Base-by-base conservation (phyloP, 192 early-diverging fungal species). In the Borealophlyctis nickersoniae region DNA sequence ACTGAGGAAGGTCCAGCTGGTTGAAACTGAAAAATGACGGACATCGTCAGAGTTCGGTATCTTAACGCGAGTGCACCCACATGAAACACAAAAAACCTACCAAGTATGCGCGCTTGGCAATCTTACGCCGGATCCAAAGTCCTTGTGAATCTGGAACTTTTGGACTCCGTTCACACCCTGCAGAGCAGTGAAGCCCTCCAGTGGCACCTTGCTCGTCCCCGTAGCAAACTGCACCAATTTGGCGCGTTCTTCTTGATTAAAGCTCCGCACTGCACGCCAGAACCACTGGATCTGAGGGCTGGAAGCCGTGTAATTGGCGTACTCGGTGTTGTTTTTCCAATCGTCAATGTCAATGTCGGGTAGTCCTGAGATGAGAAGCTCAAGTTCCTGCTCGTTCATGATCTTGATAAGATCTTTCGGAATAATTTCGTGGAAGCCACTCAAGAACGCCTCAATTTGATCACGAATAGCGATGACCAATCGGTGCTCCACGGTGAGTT, bases 271-370 rank as follows among this genome's bases (percentile, higher is more conserved):
- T 0, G 92, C 94, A 34, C 96, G 81, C 96, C 96, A 99, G 83
- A 99, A 99, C 93, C 94, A 94, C 70, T 95, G 93, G 48, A 99
- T 88, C 70, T 94, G 95, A 24, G 92, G 90, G 23, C 91, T 90
- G 22, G 88, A 79, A 13, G 80, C 72, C 22, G 86, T 84, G 73
- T 94, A 99, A 36, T 92, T 91, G 63, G 93, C 90, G 70, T 99
- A 99, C 73, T 91, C 91, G 13, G 94, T 93, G 77, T 94, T 96
- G 77, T 99, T 99, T 68, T 93, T 93, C 96, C 95, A 98, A 73
- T 99, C 96, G 67, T 99, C 96, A 56, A 99, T 91, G 71, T 99
- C 96, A 67, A 99, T 95, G 64, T 99, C 96, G 2, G 96, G 96
- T 78, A 99, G 76, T 24, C 96, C 96, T 48, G 94, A 96, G 71